Evolutionary conservation across 1,139 yeast species (phyloP).

Genomic region (Protomyces pachydermus): DNA sequence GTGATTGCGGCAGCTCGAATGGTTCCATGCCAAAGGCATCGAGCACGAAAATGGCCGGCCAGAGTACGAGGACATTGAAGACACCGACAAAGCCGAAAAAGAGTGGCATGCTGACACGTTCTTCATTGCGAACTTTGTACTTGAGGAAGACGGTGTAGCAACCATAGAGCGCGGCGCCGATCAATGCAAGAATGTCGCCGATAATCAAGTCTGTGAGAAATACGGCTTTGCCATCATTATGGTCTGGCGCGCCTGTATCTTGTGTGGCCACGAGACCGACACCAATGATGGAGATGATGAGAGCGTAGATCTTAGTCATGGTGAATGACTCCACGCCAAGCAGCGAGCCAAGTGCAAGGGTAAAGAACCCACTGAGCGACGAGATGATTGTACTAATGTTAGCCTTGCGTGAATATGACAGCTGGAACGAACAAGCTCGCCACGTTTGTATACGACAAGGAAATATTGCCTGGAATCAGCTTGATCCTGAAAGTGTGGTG

Average conservation of each 20-base stretch:
- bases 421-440: slow-evolving; percentile 23
- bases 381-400: slow-evolving; percentile 71
- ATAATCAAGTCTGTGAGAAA: slow-evolving; percentile 48
- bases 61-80: slow-evolving; percentile 64
- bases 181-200: slow-evolving; percentile 75
- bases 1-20: slow-evolving; percentile 62
- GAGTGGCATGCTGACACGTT: slow-evolving; percentile 71
- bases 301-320: slow-evolving; percentile 59
- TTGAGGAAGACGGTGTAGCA: slow-evolving; percentile 84
- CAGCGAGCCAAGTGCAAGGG: slow-evolving; percentile 72
- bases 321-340: slow-evolving; percentile 68
- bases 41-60: slow-evolving; percentile 74
- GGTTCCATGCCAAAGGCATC: slow-evolving; percentile 60
- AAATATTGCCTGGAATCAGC: slow-evolving; percentile 41
- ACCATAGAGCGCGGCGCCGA: slow-evolving; percentile 84
- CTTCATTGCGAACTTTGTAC: slow-evolving; percentile 63
- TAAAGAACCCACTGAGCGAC: slow-evolving; percentile 88
- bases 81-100: slow-evolving; percentile 94
- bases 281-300: slow-evolving; percentile 69
- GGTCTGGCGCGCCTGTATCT: slow-evolving; percentile 39
- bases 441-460: slow-evolving; percentile 26
- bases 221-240: slow-evolving; percentile 37
- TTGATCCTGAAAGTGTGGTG: slow-evolving; percentile 80
- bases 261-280: slow-evolving; percentile 69
- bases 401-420: not conserved